Percentiles rank a stretch among this genome's conserved stretches.
Evolutionary conservation across 805 yeast genomes (phyloP).

Genomic region (Candida pseudofarinosa): DNA sequence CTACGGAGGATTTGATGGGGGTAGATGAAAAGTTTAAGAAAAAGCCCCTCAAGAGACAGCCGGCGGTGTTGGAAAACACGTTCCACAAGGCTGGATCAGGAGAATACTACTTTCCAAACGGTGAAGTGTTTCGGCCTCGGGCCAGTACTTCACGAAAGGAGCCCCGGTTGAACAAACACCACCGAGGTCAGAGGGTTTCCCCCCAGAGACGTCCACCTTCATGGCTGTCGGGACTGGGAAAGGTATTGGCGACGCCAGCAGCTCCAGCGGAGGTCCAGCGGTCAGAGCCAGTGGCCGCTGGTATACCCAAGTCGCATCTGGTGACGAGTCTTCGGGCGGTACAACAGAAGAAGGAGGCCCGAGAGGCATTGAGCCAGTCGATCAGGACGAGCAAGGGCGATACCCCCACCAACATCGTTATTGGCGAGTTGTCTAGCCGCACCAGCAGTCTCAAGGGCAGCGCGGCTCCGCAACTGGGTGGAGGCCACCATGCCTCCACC

Average conservation of each 20-base stretch:
- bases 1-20: constrained; percentile 36
- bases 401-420: constrained; percentile 22
- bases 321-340: constrained; percentile 14
- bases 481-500: background rate
- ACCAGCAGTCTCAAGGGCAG: background rate
- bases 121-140: constrained; percentile 50
- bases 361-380: constrained; percentile 13
- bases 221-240: too few relatives aligned
- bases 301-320: constrained; percentile 10
- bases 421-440: background rate
- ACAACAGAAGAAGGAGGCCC: constrained; percentile 11
- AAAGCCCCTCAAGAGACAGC: constrained; percentile 26
- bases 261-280: background rate
- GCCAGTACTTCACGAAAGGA: constrained; percentile 29
- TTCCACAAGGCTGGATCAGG: constrained; percentile 15
- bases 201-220: background rate
- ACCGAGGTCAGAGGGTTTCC: background rate
- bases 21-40: constrained; percentile 39
- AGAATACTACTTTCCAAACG: constrained; percentile 47
- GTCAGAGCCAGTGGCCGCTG: background rate
- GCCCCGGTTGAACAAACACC: background rate
- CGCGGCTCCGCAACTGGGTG: background rate
- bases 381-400: constrained; percentile 20
- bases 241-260: background rate
- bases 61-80: constrained; percentile 3